Conservation (phyloP, 306 rosid species). For the Leucaena leucocephala region DNA sequence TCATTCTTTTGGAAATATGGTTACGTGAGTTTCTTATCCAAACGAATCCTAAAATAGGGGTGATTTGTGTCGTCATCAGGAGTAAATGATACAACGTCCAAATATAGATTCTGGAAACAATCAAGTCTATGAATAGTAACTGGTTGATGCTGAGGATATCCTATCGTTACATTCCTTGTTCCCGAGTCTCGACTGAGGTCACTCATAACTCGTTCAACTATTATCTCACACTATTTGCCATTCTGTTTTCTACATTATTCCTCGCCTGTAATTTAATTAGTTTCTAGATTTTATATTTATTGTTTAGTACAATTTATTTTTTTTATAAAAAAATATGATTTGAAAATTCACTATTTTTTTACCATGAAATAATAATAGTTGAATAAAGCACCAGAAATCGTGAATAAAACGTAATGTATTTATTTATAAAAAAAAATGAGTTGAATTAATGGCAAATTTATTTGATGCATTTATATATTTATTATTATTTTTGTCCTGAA, state of each 20-base stretch:
- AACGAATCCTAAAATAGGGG: background rate
- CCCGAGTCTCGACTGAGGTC: background rate
- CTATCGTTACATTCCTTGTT: conserved; percentile 35
- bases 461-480: background rate
- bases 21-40: background rate
- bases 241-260: conserved; percentile 17
- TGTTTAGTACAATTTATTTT: background rate
- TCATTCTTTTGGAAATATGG: background rate
- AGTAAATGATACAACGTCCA: background rate
- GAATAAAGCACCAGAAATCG: background rate
- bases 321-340: background rate
- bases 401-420: background rate
- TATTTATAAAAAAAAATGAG: background rate
- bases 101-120: background rate
- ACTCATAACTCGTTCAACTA: background rate
- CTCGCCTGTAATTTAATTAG: background rate
- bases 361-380: background rate
- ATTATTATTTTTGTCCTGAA: too few species aligned
- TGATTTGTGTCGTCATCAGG: background rate
- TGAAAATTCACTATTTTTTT: background rate
- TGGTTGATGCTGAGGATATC: conserved; percentile 36
- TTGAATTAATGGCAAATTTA: background rate
- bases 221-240: background rate
- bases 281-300: background rate
- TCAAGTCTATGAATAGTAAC: background rate